These are phyloP conservation scores for Kodamaea sp. DNA, from an alignment of 1,139 yeast genomes.

Conservation along the genomic window DNA sequence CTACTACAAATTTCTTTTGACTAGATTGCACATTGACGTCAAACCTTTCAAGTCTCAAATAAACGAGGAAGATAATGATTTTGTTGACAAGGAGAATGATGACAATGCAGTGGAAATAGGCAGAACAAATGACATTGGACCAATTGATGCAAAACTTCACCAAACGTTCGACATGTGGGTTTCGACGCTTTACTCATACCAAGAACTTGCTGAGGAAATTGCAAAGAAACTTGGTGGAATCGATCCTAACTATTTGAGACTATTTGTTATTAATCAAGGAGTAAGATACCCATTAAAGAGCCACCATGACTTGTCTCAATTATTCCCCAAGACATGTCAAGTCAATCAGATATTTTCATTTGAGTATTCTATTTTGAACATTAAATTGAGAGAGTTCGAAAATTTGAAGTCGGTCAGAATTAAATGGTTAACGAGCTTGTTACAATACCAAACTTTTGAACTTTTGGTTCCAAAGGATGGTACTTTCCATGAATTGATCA, in stretches of 20 bases:
- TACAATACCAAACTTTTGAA: slow-evolving; percentile 66
- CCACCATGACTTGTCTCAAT: slow-evolving; percentile 36
- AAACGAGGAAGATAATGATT: slow-evolving; percentile 50
- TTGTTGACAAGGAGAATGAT: slow-evolving; percentile 19
- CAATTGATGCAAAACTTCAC: slow-evolving; percentile 9
- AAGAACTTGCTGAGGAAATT: slow-evolving; percentile 56
- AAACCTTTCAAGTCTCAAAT: slow-evolving; percentile 44
- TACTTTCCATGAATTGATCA: slow-evolving; percentile 53
- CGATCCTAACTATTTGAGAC: slow-evolving; percentile 61
- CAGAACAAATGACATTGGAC: slow-evolving; percentile 12
- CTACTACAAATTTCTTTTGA: slow-evolving; percentile 61
- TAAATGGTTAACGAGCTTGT: slow-evolving; percentile 59
- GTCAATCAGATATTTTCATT: slow-evolving; percentile 47
- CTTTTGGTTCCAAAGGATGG: slow-evolving; percentile 64
- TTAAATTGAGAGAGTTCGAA: slow-evolving; percentile 75
- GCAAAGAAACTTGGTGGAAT: slow-evolving; percentile 49
- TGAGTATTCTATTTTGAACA: slow-evolving; percentile 73
- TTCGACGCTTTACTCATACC: slow-evolving; percentile 56
- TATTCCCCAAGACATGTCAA: slow-evolving; percentile 48
- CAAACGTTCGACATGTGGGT: slow-evolving; percentile 63
- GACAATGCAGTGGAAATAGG: slow-evolving; percentile 8
- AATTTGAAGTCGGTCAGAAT: slow-evolving; percentile 62
- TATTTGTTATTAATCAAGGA: slow-evolving; percentile 60
- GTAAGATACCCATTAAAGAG: slow-evolving; percentile 49
- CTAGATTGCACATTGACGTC: slow-evolving; percentile 61